Conservation (phyloP, 73 alveolate species). For the Paramecium sexaurelia region DNA sequence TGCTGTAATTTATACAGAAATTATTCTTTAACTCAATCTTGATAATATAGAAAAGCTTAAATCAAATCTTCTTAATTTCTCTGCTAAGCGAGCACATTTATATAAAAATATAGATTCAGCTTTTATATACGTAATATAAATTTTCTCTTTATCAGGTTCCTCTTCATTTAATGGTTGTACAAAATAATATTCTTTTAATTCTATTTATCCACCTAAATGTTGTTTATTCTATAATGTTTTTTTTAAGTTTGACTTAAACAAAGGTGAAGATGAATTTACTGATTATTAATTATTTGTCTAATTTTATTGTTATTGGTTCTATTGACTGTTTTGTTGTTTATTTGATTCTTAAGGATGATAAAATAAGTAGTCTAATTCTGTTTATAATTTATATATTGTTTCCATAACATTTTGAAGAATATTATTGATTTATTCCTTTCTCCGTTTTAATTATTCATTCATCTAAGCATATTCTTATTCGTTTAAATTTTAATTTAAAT, state of each 20-base stretch:
- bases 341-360: neutral
- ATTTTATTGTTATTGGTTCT: neutral
- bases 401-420: neutral
- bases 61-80: neutral
- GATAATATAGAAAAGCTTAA: neutral
- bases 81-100: slow-evolving; percentile 36
- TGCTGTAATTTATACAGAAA: neutral
- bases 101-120: slow-evolving; percentile 16
- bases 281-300: neutral
- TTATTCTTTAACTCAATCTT: neutral
- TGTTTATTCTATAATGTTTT: neutral
- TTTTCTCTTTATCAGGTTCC: neutral
- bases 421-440: neutral
- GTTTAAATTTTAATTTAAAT: neutral
- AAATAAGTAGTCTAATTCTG: neutral
- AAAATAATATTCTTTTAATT: neutral
- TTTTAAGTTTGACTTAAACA: neutral
- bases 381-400: neutral
- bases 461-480: neutral
- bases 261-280: neutral
- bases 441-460: neutral
- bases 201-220: slow-evolving; percentile 1
- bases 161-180: slow-evolving; percentile 7
- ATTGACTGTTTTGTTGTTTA: neutral
- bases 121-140: neutral